Percentiles rank a stretch among this genome's conserved stretches.
These are phyloP conservation scores for Vicia sativa DNA, from an alignment of 306 rosid species.

Conservation along the genomic window DNA sequence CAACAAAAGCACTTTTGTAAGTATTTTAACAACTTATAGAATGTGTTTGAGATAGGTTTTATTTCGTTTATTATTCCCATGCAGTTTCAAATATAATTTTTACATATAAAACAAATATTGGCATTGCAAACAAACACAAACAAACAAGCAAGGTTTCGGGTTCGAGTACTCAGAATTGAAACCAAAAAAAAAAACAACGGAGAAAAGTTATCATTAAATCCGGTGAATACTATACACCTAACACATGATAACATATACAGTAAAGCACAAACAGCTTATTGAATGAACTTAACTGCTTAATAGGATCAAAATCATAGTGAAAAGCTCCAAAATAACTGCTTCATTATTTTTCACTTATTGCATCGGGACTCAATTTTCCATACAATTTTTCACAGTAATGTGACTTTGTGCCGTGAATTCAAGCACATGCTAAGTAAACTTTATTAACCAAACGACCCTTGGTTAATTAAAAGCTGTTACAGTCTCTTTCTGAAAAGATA, in stretches of 20 bases:
- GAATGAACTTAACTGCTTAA: not conserved
- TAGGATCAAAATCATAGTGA: not conserved
- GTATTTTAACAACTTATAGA: not conserved
- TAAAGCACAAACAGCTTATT: not conserved
- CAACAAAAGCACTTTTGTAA: constrained; percentile 3
- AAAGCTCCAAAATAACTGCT: no score
- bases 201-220: not conserved
- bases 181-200: not conserved
- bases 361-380: no score
- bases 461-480: constrained; percentile 43
- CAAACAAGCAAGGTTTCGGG: not conserved
- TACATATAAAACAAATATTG: not conserved
- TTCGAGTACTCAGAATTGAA: not conserved
- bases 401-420: no score
- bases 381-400: no score
- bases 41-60: not conserved
- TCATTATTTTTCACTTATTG: no score
- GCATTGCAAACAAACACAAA: constrained; percentile 2
- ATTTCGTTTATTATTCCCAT: not conserved
- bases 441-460: not conserved
- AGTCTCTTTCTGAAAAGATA: constrained; percentile 36
- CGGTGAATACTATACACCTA: not conserved
- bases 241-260: not conserved
- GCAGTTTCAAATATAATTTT: not conserved
- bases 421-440: not conserved